phyloP scores from a whole-genome alignment of 176 grass and related monocot species.

The Cymbopogon citratus region DNA sequence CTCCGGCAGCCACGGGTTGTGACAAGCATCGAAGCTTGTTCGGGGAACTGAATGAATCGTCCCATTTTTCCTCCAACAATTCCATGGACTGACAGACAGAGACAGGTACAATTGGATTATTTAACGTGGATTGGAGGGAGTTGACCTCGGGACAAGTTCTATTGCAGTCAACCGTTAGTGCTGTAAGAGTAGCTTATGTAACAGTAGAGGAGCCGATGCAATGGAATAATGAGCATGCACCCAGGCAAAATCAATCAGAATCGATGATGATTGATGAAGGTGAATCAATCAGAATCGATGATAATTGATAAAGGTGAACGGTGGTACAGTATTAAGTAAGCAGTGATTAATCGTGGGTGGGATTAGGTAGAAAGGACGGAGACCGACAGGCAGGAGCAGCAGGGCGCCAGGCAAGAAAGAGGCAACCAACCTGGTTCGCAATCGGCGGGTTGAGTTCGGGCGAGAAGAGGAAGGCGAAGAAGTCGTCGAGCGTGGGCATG shows the following conservation, averaged over 20 bases:
- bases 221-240: too few relatives aligned
- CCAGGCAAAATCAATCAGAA: too few relatives aligned
- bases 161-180: neutral
- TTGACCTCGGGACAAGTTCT: neutral
- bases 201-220: neutral
- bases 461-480: slow-evolving; percentile 67
- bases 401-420: neutral
- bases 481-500: slow-evolving; percentile 47
- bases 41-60: neutral
- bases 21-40: too few relatives aligned
- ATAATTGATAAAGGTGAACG: neutral
- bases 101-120: neutral
- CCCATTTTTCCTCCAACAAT: neutral
- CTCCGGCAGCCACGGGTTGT: too few relatives aligned
- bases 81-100: neutral
- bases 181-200: too few relatives aligned
- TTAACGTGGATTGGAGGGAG: too few relatives aligned
- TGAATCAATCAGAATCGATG: too few relatives aligned
- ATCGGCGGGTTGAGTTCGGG: slow-evolving; percentile 68
- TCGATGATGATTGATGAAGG: neutral
- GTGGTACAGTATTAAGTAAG: neutral
- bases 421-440: slow-evolving; percentile 2
- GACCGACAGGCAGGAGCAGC: neutral
- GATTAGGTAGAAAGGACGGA: neutral
- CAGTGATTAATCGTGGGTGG: neutral